Percentiles rank a stretch among this genome's conserved stretches.
These are phyloP conservation scores for Aureobasidium sp. DNA, from an alignment of 2,329 filamentous ascomycete species.

Conservation along the genomic window DNA sequence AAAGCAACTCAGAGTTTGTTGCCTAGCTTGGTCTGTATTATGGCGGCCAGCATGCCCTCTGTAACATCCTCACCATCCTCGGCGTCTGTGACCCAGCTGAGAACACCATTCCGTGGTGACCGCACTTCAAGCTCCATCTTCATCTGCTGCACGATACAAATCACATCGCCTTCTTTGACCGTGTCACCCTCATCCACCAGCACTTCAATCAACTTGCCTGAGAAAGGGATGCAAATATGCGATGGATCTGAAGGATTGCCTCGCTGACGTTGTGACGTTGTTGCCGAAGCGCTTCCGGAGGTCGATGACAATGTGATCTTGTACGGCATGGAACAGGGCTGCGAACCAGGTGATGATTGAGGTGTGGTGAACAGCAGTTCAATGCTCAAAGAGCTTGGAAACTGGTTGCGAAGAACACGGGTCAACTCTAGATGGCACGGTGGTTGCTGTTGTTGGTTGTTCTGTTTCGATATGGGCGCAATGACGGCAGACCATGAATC, in stretches of 20 bases:
- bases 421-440: conserved; percentile 49
- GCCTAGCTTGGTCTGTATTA: too few species aligned
- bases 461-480: conserved; percentile 18
- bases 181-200: conserved; percentile 47
- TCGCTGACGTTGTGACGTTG: conserved; percentile 38
- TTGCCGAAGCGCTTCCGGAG: conserved; percentile 35
- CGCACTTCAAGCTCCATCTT: conserved; percentile 64
- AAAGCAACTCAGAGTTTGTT: too few species aligned
- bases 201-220: conserved; percentile 54
- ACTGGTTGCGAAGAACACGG: conserved; percentile 53
- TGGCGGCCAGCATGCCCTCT: background rate
- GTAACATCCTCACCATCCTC: conserved; percentile 49
- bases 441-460: conserved; percentile 17
- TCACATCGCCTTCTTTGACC: conserved; percentile 44
- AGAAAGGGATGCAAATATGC: conserved; percentile 52
- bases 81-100: conserved; percentile 47
- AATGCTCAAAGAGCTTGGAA: conserved; percentile 49
- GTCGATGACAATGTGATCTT: conserved; percentile 35
- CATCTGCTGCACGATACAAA: conserved; percentile 59
- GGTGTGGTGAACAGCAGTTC: conserved; percentile 44
- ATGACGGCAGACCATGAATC: conserved; percentile 52
- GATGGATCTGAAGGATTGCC: conserved; percentile 44
- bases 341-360: background rate
- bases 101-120: conserved; percentile 40
- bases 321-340: conserved; percentile 34